phyloP scores from a whole-genome alignment of 1,284 basidiomycete genomes.

The Gastroboletus turbinatus region DNA sequence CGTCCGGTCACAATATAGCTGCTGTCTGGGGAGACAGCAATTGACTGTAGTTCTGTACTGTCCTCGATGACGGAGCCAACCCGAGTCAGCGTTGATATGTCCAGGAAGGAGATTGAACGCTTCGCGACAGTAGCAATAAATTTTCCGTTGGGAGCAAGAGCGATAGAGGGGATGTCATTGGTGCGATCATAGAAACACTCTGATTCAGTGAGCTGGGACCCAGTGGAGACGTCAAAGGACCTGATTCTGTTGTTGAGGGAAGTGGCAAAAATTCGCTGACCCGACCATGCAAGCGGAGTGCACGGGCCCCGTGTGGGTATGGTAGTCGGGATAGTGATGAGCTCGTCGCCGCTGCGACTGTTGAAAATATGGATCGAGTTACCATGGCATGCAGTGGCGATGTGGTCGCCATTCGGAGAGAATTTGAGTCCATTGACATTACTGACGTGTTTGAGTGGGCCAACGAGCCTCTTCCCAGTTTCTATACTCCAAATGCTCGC shows the following conservation, averaged over 20 bases:
- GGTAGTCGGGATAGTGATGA: background rate
- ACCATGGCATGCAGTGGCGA: rapidly evolving
- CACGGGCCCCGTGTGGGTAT: rapidly evolving
- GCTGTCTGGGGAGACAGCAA: no score
- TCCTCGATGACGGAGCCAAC: no score
- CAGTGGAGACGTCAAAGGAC: background rate
- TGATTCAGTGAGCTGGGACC: background rate
- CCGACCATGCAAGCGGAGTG: background rate
- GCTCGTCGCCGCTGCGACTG: background rate
- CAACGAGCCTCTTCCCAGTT: background rate
- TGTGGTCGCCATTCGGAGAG: background rate
- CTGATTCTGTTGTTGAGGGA: background rate
- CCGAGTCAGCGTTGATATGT: no score
- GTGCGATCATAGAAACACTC: no score
- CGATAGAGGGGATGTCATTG: no score
- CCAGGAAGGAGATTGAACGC: no score
- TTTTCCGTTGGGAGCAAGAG: no score
- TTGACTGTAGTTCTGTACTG: no score
- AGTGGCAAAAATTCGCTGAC: background rate
- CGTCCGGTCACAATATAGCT: no score
- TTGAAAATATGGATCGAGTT: background rate
- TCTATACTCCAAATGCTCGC: background rate
- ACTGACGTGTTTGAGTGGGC: background rate
- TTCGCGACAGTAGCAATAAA: no score
- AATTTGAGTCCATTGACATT: background rate